Percentiles rank a stretch among this genome's conserved stretches.
Evolutionary conservation across 768 basidiomycete genomes (phyloP).

Genomic region (Lactifluus rugatus): DNA sequence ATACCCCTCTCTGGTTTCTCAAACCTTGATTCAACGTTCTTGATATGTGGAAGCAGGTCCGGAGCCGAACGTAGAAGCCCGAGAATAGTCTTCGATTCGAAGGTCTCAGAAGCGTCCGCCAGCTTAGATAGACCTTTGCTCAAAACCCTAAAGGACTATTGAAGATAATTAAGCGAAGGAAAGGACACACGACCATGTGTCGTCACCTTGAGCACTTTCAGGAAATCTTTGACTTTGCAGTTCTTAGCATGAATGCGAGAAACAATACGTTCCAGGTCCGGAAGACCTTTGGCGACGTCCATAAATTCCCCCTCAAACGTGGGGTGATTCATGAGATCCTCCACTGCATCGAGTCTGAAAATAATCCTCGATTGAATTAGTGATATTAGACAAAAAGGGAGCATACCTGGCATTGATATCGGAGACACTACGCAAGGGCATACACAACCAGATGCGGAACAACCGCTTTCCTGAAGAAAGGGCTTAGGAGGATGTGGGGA

Average conservation of each 20-base stretch:
- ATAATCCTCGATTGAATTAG: not conserved
- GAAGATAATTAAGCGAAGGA: not conserved
- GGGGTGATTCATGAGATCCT: constrained; percentile 77
- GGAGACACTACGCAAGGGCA: constrained; percentile 70
- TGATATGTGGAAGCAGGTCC: constrained; percentile 61
- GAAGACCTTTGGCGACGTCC: constrained; percentile 67
- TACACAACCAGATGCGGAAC: constrained; percentile 94
- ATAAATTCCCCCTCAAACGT: constrained; percentile 71
- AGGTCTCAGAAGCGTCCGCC: constrained; percentile 54
- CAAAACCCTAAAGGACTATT: constrained; percentile 66
- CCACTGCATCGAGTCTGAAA: constrained; percentile 80
- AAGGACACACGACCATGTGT: not conserved
- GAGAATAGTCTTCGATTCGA: constrained; percentile 67
- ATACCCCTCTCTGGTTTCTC: constrained; percentile 53
- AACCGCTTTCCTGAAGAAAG: constrained; percentile 67
- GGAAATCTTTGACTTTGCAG: constrained; percentile 79
- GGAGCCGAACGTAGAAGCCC: constrained; percentile 74
- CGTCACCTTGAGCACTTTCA: constrained; percentile 64
- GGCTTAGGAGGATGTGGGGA: not conserved
- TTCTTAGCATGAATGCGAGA: constrained; percentile 92
- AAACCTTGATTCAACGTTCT: constrained; percentile 67
- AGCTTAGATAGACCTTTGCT: constrained; percentile 57
- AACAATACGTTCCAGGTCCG: constrained; percentile 89
- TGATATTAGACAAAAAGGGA: not conserved
- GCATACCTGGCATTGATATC: constrained; percentile 84